Evolutionary conservation across 2,329 filamentous ascomycete species (phyloP).

Genomic region (Fusarium ambrosium): DNA sequence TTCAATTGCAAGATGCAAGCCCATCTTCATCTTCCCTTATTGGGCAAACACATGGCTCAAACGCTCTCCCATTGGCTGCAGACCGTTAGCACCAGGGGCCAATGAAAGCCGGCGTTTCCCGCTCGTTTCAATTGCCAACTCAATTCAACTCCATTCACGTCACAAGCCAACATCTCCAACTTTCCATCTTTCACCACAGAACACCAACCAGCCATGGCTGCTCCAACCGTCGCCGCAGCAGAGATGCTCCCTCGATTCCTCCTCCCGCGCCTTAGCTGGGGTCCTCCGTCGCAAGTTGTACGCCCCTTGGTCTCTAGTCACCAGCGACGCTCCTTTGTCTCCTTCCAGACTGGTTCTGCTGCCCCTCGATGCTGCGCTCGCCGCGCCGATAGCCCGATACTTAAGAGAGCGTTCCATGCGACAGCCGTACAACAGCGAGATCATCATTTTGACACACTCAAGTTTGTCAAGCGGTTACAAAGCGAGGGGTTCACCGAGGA

Average conservation of each 20-base stretch:
- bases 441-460: constrained; percentile 98
- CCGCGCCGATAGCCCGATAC: constrained; percentile 38
- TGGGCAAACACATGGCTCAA: constrained; percentile 18
- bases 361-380: constrained; percentile 17
- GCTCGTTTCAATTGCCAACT: constrained; percentile 19
- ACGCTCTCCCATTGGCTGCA: constrained; percentile 30
- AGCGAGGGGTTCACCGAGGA: constrained; percentile 95
- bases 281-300: constrained; percentile 36
- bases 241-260: constrained; percentile 66
- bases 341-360: constrained; percentile 37
- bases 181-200: constrained; percentile 23
- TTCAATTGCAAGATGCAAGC: not conserved
- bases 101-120: constrained; percentile 47
- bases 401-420: constrained; percentile 74
- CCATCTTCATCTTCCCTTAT: constrained; percentile 22
- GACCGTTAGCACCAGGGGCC: constrained; percentile 15
- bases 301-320: constrained; percentile 8
- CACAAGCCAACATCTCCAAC: constrained; percentile 35
- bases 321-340: constrained; percentile 38
- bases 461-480: constrained; percentile 92
- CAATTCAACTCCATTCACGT: constrained; percentile 34
- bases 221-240: constrained; percentile 46
- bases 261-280: constrained; percentile 69
- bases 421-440: constrained; percentile 73
- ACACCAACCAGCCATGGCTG: constrained; percentile 44